Percentiles rank a stretch among this genome's conserved stretches.
Evolutionary conservation across 306 rosid species (phyloP).

Genomic region (Sechiopsis laciniata): DNA sequence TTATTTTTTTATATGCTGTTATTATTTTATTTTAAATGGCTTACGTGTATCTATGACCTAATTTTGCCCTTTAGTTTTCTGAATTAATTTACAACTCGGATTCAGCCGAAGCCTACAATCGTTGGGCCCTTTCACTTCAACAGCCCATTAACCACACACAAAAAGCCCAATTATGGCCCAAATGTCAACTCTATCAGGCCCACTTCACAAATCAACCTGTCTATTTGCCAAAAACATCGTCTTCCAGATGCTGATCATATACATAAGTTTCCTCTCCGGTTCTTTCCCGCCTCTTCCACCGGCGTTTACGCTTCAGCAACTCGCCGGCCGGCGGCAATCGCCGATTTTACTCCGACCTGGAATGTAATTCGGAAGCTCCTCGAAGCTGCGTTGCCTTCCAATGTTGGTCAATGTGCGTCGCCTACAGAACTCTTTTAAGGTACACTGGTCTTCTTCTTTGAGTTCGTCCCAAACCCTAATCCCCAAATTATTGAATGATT

Average conservation of each 20-base stretch:
- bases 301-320: neutral
- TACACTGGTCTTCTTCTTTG: constrained; percentile 24
- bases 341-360: constrained; percentile 17
- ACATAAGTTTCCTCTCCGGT: neutral
- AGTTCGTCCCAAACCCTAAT: constrained; percentile 25
- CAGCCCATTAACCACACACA: neutral
- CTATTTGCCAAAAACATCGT: neutral
- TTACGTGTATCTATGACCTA: neutral
- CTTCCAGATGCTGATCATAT: neutral
- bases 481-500: neutral
- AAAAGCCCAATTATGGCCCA: constrained; percentile 8
- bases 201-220: neutral
- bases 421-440: constrained; percentile 26
- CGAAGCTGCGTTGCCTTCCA: constrained; percentile 22
- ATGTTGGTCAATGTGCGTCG: constrained; percentile 44
- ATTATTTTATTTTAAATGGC: no score
- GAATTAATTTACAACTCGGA: neutral
- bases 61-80: neutral
- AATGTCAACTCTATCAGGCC: neutral
- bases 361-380: constrained; percentile 5
- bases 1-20: no score
- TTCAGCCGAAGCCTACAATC: neutral
- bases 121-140: neutral
- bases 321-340: neutral
- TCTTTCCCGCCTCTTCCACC: neutral